Evolutionary conservation across 805 yeast species (phyloP).

Genomic region (Cephaloascus fragrans): DNA sequence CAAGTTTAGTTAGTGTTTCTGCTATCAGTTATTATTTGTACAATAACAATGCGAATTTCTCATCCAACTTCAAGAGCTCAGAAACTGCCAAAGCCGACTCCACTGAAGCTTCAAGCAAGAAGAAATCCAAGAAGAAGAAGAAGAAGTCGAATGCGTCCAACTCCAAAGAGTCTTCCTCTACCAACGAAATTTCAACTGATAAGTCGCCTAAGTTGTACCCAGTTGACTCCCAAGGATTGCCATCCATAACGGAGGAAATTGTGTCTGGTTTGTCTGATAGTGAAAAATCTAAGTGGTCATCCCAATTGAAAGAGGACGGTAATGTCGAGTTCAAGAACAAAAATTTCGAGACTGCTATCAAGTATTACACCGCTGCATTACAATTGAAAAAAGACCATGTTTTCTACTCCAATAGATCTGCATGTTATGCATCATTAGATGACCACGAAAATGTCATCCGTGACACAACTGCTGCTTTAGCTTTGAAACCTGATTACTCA

Average conservation of each 20-base stretch:
- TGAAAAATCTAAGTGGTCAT: conserved; percentile 56
- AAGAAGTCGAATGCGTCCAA: conserved; percentile 26
- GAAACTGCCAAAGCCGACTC: conserved; percentile 9
- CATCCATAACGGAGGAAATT: conserved; percentile 39
- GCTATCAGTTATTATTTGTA: conserved; percentile 55
- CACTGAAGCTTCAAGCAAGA: conserved; percentile 12
- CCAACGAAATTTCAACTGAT: conserved; percentile 7
- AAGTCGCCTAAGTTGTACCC: conserved; percentile 46
- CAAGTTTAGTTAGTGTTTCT: conserved; percentile 54
- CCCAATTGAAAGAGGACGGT: conserved; percentile 82
- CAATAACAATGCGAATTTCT: too few species aligned
- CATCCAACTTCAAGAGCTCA: conserved; percentile 16
- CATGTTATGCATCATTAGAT: conserved; percentile 80
- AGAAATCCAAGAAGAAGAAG: conserved; percentile 34
- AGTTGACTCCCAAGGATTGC: conserved; percentile 50
- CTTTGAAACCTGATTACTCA: conserved; percentile 79
- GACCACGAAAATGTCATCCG: conserved; percentile 77
- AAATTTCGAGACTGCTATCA: conserved; percentile 67
- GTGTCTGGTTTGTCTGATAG: conserved; percentile 34
- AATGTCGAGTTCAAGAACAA: conserved; percentile 66
- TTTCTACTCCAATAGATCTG: conserved; percentile 91
- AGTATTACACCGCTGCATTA: conserved; percentile 72
- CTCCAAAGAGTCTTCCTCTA: conserved; percentile 18
- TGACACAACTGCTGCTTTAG: conserved; percentile 80
- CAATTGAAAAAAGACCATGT: conserved; percentile 73